phyloP scores from a whole-genome alignment of 768 basidiomycete species.

The Lactarius evosmus region DNA sequence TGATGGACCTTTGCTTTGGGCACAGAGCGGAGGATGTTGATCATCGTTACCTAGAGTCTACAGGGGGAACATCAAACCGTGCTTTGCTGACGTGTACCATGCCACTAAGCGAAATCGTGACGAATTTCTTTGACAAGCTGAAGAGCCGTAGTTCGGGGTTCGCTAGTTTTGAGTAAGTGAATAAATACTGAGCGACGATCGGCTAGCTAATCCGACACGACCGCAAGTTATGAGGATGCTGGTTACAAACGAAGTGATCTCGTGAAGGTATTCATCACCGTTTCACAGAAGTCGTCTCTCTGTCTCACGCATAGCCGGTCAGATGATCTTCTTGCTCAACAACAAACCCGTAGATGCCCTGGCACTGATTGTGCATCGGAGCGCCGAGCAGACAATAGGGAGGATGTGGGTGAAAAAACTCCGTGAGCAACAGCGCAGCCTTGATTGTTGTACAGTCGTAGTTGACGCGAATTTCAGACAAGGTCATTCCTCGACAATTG shows the following conservation, averaged over 20 bases:
- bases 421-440: conserved; percentile 47
- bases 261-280: conserved; percentile 57
- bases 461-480: conserved; percentile 47
- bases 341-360: conserved; percentile 89
- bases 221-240: conserved; percentile 83
- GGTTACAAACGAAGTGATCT: conserved; percentile 82
- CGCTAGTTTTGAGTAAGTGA: conserved; percentile 83
- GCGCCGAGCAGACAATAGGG: conserved; percentile 69
- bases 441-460: not conserved
- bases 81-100: conserved; percentile 78
- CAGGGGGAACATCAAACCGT: conserved; percentile 51
- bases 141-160: conserved; percentile 92
- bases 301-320: conserved; percentile 6
- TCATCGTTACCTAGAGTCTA: conserved; percentile 75
- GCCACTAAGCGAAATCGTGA: conserved; percentile 92
- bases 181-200: not conserved
- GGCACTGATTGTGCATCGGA: conserved; percentile 86
- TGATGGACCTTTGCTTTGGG: conserved; percentile 91
- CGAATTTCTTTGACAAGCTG: conserved; percentile 91
- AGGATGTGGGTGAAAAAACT: conserved; percentile 89
- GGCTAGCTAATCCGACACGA: conserved; percentile 6
- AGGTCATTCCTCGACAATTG: conserved; percentile 87
- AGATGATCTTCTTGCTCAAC: conserved; percentile 93
- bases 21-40: conserved; percentile 83
- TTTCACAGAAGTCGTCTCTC: conserved; percentile 10